Conservation (phyloP, 345 rosid genomes). For the Nephelium lappaceum region DNA sequence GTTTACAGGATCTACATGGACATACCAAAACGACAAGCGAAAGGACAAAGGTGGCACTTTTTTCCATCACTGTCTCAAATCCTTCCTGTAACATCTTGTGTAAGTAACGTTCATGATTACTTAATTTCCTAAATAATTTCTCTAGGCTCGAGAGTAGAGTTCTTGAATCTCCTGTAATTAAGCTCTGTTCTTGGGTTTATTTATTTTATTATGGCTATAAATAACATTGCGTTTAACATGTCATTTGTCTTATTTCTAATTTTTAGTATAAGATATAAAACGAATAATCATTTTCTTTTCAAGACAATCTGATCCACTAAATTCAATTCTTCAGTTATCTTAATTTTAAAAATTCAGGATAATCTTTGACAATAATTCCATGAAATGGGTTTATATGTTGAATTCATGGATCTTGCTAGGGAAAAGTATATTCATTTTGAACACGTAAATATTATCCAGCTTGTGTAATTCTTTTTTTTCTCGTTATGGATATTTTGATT, state of each 20-base stretch:
- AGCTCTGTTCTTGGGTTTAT: not conserved
- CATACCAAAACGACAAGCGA: slow-evolving; percentile 24
- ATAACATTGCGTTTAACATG: not conserved
- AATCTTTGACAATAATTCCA: not conserved
- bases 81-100: slow-evolving; percentile 5
- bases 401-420: too few species aligned
- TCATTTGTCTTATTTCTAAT: not conserved
- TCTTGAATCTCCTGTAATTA: not conserved
- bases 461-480: too few species aligned
- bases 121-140: not conserved
- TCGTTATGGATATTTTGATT: too few species aligned
- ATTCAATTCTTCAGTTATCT: not conserved
- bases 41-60: slow-evolving; percentile 30
- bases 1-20: slow-evolving; percentile 12
- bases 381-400: not conserved
- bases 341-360: too few species aligned
- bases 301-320: not conserved
- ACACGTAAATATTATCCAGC: too few species aligned
- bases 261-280: too few species aligned
- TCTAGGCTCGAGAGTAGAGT: not conserved
- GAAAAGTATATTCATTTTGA: too few species aligned
- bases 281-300: not conserved
- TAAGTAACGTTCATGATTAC: not conserved
- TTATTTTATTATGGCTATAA: not conserved
- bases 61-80: slow-evolving; percentile 14